phyloP scores from a whole-genome alignment of 2,329 filamentous ascomycete species.

The Cryphonectria radicalis region DNA sequence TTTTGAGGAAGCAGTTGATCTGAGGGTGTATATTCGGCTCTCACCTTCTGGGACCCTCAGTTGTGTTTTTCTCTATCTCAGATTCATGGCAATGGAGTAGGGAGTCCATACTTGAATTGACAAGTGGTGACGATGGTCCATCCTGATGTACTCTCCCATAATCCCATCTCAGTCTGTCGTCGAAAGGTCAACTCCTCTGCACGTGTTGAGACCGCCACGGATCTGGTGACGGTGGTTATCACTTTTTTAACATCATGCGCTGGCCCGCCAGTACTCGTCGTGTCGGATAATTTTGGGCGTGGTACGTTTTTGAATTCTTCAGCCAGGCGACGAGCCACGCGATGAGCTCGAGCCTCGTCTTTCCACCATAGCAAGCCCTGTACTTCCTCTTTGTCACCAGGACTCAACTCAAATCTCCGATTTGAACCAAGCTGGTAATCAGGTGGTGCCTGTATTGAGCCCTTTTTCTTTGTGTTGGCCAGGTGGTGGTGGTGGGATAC shows the following conservation, averaged over 20 bases:
- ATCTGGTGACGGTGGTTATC: background rate
- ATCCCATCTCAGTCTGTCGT: slow-evolving; percentile 54
- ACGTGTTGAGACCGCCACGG: slow-evolving; percentile 45
- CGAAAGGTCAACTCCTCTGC: slow-evolving; percentile 56
- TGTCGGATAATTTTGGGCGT: background rate
- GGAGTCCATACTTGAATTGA: background rate
- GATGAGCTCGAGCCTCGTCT: slow-evolving; percentile 13
- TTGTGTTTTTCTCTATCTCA: background rate
- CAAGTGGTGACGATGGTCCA: slow-evolving; percentile 54
- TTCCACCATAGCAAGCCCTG: slow-evolving; percentile 18
- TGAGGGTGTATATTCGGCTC: background rate
- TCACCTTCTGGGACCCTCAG: background rate
- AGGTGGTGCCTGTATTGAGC: background rate
- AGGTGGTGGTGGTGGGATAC: background rate
- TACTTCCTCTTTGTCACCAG: background rate
- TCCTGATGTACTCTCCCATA: slow-evolving; percentile 55
- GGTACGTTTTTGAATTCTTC: background rate
- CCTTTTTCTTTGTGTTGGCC: background rate
- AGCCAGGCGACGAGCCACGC: slow-evolving; percentile 4
- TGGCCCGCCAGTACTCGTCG: slow-evolving; percentile 17
- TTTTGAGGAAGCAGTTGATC: slow-evolving; percentile 44
- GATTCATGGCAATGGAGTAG: background rate
- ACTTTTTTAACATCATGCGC: slow-evolving; percentile 5
- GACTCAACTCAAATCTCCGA: background rate
- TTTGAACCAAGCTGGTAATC: background rate